Evolutionary conservation across 1,284 basidiomycete genomes (phyloP).

Genomic region (Cutaneotrichosporon dermatis): DNA sequence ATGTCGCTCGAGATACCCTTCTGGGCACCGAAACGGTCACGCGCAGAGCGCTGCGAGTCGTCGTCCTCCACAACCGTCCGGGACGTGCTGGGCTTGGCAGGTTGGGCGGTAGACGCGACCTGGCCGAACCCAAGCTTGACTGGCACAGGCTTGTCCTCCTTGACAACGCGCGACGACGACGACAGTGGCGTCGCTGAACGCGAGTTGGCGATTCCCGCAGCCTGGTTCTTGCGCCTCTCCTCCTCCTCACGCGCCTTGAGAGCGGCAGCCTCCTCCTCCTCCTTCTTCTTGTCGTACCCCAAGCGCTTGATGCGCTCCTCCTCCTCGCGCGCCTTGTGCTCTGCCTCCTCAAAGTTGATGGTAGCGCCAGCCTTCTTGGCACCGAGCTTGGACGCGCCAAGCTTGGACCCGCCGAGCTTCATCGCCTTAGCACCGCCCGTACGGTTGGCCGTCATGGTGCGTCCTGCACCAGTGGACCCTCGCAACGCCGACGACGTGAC

Average conservation of each 20-base stretch:
- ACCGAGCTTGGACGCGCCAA: slow-evolving; percentile 57
- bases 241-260: slow-evolving; percentile 54
- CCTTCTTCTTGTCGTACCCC: slow-evolving; percentile 77
- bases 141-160: slow-evolving; percentile 37
- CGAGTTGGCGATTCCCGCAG: slow-evolving; percentile 37
- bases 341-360: slow-evolving; percentile 87
- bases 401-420: slow-evolving; percentile 63
- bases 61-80: slow-evolving; percentile 52
- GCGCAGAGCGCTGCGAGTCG: slow-evolving; percentile 66
- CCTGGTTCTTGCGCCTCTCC: slow-evolving; percentile 55
- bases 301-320: slow-evolving; percentile 75
- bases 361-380: slow-evolving; percentile 71
- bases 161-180: slow-evolving; percentile 23
- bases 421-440: slow-evolving; percentile 37
- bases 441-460: slow-evolving; percentile 55
- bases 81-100: slow-evolving; percentile 45
- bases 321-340: slow-evolving; percentile 78
- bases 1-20: slow-evolving; percentile 95
- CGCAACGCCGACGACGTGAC: slow-evolving; percentile 51
- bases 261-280: slow-evolving; percentile 58
- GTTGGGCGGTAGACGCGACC: slow-evolving; percentile 50
- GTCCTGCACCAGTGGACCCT: slow-evolving; percentile 46
- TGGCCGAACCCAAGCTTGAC: slow-evolving; percentile 75
- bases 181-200: slow-evolving; percentile 16
- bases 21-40: slow-evolving; percentile 85